Percentiles rank a stretch among this genome's conserved stretches.
Conservation (phyloP, 179 eudicot genomes). For the Actinidia chinensis region DNA sequence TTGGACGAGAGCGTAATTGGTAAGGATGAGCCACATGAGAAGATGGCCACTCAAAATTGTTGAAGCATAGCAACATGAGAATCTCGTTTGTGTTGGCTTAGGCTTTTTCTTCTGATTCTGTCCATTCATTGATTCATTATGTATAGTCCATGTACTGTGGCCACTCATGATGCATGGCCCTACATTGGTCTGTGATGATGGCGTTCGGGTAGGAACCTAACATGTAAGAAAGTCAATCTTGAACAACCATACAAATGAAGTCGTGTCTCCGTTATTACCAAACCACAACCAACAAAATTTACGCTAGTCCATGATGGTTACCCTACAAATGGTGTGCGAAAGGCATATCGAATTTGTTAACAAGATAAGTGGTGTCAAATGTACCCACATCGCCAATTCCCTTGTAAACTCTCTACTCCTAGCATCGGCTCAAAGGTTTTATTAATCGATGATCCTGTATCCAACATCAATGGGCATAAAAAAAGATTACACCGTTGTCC, state of each 20-base stretch:
- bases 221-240: background rate
- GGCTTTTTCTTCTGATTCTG: too few species aligned
- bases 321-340: too few species aligned
- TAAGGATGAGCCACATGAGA: too few species aligned
- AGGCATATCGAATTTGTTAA: too few species aligned
- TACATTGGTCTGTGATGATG: background rate
- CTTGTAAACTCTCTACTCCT: background rate
- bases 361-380: background rate
- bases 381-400: background rate
- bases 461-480: background rate
- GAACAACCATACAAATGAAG: background rate
- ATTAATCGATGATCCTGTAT: background rate
- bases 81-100: too few species aligned
- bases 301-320: too few species aligned
- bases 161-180: slow-evolving; percentile 2
- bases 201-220: background rate
- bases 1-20: too few species aligned
- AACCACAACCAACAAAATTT: too few species aligned
- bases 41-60: too few species aligned
- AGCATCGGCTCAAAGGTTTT: background rate
- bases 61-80: too few species aligned
- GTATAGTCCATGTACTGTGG: too few species aligned
- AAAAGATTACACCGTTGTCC: background rate
- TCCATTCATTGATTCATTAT: too few species aligned
- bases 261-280: background rate